Evolutionary conservation across 805 yeast species (phyloP).

Genomic region (Saccharomycopsis microspora): DNA sequence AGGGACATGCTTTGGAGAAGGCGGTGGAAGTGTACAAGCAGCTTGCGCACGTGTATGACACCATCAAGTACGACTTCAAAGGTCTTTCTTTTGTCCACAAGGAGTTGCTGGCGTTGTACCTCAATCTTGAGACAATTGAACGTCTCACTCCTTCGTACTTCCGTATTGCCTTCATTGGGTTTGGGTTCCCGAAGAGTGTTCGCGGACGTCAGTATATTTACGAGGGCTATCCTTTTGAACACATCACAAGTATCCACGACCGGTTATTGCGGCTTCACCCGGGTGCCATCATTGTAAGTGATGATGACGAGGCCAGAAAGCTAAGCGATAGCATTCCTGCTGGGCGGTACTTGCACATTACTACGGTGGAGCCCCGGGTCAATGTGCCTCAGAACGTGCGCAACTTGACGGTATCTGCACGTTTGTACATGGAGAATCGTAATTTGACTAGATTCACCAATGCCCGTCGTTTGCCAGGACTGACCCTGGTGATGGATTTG

Average conservation of each 20-base stretch:
- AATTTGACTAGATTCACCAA: conserved; percentile 60
- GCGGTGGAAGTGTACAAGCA: conserved; percentile 74
- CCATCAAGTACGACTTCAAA: conserved; percentile 60
- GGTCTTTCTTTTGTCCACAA: conserved; percentile 65
- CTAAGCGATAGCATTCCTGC: conserved; percentile 40
- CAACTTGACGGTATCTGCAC: conserved; percentile 39
- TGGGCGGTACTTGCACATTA: conserved; percentile 66
- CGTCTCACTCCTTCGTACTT: conserved; percentile 69
- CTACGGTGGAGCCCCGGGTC: conserved; percentile 58
- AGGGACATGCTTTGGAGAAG: conserved; percentile 66
- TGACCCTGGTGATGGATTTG: conserved; percentile 56
- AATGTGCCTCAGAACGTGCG: conserved; percentile 33
- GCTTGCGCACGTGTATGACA: conserved; percentile 62
- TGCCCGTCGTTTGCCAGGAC: conserved; percentile 62
- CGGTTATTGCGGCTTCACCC: conserved; percentile 66
- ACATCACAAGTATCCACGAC: conserved; percentile 71
- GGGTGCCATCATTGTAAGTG: conserved; percentile 60
- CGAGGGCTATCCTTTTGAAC: conserved; percentile 84
- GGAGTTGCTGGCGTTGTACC: conserved; percentile 57
- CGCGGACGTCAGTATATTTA: conserved; percentile 70
- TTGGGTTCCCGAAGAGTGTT: conserved; percentile 70
- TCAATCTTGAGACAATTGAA: conserved; percentile 55
- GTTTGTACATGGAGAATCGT: conserved; percentile 66
- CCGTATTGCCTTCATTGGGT: conserved; percentile 70
- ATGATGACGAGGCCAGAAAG: conserved; percentile 43